phyloP scores from a whole-genome alignment of 441 rosid genomes.

The Aquilaria agallochum region DNA sequence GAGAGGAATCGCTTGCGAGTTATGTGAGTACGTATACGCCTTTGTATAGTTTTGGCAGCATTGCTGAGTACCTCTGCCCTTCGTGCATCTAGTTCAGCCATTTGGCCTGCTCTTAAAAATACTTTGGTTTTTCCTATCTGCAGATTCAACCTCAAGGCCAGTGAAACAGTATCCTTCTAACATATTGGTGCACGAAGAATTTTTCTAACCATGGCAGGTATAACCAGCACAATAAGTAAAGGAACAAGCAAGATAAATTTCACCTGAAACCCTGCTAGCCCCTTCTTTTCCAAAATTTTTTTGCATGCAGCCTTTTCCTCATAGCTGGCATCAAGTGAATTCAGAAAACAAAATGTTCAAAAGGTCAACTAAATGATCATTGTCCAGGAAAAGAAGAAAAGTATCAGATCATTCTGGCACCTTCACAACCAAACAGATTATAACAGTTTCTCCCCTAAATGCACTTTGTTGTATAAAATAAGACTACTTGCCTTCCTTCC shows the following conservation, averaged over 20 bases:
- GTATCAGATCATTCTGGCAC: conserved; percentile 13
- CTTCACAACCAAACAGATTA: conserved; percentile 6
- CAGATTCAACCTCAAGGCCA: conserved; percentile 29
- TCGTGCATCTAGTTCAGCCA: conserved; percentile 96
- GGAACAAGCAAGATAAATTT: conserved; percentile 4
- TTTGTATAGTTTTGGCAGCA: conserved; percentile 90
- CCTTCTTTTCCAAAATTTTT: conserved; percentile 81
- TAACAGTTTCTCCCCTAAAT: conserved; percentile 5
- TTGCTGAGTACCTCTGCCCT: conserved; percentile 81
- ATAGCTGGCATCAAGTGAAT: conserved; percentile 44
- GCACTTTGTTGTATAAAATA: conserved; percentile 3
- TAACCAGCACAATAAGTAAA: conserved; percentile 9
- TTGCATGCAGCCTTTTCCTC: conserved; percentile 75
- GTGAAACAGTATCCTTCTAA: conserved; percentile 14
- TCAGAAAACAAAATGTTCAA: conserved; percentile 11
- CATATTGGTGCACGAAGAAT: background rate
- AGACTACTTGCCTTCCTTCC: conserved; percentile 77
- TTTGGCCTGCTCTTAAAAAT: conserved; percentile 97
- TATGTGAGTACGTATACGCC: conserved; percentile 66
- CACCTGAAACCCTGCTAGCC: conserved; percentile 96
- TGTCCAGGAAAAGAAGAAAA: background rate
- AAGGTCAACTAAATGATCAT: no score
- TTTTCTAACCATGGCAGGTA: background rate
- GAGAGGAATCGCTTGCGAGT: conserved; percentile 75
- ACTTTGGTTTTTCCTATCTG: conserved; percentile 97